phyloP scores from a whole-genome alignment of 2,329 filamentous ascomycete genomes.

The Phaeomoniella chlamydospora region DNA sequence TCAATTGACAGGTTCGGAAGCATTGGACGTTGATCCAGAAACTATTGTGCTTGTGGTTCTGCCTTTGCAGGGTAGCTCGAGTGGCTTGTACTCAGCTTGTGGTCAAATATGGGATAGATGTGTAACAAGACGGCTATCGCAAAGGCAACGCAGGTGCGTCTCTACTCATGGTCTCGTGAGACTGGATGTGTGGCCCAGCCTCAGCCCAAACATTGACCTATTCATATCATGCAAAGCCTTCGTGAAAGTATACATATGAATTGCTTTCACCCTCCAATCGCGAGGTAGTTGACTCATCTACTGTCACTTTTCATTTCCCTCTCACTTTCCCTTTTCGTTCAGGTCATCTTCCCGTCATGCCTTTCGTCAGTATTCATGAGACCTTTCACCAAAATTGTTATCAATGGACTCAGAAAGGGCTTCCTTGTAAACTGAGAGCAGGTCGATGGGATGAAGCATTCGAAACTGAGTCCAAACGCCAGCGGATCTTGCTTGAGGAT shows the following conservation, averaged over 20 bases:
- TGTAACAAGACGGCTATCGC: background rate
- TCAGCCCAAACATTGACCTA: too few species aligned
- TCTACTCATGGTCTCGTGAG: background rate
- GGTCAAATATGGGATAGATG: background rate
- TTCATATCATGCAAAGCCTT: too few species aligned
- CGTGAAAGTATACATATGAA: background rate
- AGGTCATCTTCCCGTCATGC: background rate
- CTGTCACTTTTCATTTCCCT: too few species aligned
- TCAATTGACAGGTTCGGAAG: background rate
- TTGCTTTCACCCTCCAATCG: too few species aligned
- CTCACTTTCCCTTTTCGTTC: background rate
- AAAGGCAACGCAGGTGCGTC: background rate
- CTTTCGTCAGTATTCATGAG: background rate
- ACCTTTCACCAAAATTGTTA: conserved; percentile 1
- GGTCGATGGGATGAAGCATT: background rate
- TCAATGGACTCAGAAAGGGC: background rate
- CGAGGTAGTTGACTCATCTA: too few species aligned
- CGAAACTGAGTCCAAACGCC: background rate
- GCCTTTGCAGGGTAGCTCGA: background rate
- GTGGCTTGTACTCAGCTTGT: background rate
- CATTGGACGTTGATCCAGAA: background rate
- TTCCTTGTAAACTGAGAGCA: background rate
- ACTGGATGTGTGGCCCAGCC: too few species aligned
- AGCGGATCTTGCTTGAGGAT: background rate
- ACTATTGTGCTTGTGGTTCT: background rate